Evolutionary conservation across 2,329 filamentous ascomycete genomes (phyloP).

Genomic region (Diplodia seriata): DNA sequence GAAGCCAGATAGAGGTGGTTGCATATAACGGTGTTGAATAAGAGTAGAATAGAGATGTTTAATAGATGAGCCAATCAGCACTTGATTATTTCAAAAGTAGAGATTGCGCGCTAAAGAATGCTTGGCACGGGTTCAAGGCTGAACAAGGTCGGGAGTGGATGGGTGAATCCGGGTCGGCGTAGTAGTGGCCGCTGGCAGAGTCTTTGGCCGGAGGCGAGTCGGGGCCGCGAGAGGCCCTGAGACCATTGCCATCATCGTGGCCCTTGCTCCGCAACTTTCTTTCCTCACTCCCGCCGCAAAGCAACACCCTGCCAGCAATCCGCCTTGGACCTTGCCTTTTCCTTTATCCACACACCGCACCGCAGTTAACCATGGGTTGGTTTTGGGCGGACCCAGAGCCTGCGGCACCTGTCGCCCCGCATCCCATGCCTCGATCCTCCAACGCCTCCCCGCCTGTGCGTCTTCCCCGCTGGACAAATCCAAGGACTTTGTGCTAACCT

Average conservation of each 20-base stretch:
- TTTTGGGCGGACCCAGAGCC: constrained; percentile 69
- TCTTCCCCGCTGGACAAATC: constrained; percentile 37
- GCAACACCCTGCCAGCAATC: neutral
- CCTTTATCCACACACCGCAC: neutral
- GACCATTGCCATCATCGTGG: constrained; percentile 31
- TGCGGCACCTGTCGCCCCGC: constrained; percentile 52
- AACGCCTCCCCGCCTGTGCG: constrained; percentile 63
- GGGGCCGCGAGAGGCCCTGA: constrained; percentile 3
- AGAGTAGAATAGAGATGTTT: neutral
- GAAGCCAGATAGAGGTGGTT: constrained; percentile 35
- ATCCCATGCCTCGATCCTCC: constrained; percentile 53
- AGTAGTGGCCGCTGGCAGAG: neutral
- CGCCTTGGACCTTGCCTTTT: neutral
- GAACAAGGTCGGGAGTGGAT: neutral
- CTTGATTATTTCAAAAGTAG: neutral
- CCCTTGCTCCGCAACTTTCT: constrained; percentile 31
- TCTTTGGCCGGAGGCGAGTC: constrained; percentile 8
- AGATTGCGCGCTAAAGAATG: neutral
- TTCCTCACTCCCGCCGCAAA: constrained; percentile 18
- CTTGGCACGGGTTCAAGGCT: neutral
- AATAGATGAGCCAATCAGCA: constrained; percentile 5
- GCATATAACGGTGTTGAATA: neutral
- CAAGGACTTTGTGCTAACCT: constrained; percentile 34
- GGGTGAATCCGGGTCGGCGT: neutral
- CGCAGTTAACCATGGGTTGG: constrained; percentile 65